Conservation (phyloP, 2,329 filamentous ascomycete genomes). For the Nemania sp. region DNA sequence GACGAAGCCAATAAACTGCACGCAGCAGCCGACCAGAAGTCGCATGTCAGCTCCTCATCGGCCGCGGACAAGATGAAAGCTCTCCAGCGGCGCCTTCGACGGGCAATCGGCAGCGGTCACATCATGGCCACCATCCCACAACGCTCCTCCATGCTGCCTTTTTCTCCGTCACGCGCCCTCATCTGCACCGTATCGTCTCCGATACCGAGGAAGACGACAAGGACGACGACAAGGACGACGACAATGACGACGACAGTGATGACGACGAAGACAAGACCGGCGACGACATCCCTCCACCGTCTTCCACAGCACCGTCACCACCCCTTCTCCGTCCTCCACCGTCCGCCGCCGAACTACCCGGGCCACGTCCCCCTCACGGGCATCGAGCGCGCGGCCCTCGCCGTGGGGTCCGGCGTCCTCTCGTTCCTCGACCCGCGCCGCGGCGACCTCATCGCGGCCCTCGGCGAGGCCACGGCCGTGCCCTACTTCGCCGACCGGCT, state of each 20-base stretch:
- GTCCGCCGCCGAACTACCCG: slow-evolving; percentile 84
- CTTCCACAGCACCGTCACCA: slow-evolving; percentile 5
- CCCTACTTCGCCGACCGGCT: slow-evolving; percentile 95
- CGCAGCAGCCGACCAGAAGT: neutral
- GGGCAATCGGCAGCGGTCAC: slow-evolving; percentile 2
- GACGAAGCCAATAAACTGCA: too few relatives aligned
- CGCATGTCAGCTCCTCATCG: slow-evolving; percentile 3
- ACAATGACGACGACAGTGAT: too few relatives aligned
- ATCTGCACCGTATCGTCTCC: too few relatives aligned
- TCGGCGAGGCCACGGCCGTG: slow-evolving; percentile 93
- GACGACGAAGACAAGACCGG: too few relatives aligned
- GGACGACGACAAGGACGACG: too few relatives aligned
- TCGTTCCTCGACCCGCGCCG: slow-evolving; percentile 77
- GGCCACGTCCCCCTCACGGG: slow-evolving; percentile 88
- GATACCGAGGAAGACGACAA: too few relatives aligned
- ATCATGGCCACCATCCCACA: slow-evolving; percentile 1
- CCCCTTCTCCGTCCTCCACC: slow-evolving; percentile 79
- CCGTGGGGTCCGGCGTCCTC: slow-evolving; percentile 65
- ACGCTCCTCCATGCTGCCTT: too few relatives aligned
- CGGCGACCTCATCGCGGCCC: slow-evolving; percentile 87
- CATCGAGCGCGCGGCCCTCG: slow-evolving; percentile 75
- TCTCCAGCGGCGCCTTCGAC: slow-evolving; percentile 28
- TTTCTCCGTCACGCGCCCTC: too few relatives aligned
- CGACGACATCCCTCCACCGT: neutral
- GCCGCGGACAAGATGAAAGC: slow-evolving; percentile 32